phyloP scores from a whole-genome alignment of 2,329 filamentous ascomycete species.

The Fusarium stilboides region DNA sequence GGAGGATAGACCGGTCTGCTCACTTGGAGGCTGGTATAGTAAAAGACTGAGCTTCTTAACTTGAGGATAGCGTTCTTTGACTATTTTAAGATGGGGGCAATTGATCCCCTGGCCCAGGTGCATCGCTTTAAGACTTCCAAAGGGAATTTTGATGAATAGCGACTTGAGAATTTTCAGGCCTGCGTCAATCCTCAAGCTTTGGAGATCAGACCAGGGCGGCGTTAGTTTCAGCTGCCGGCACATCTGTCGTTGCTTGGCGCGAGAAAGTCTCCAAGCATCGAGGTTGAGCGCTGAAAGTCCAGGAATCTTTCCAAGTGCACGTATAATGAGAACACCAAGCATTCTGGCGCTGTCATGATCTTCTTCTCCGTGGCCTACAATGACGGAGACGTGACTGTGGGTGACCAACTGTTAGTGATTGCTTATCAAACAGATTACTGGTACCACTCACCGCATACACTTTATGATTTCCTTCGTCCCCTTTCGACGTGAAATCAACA shows the following conservation, averaged over 20 bases:
- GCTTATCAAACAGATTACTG: neutral
- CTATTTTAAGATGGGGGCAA: neutral
- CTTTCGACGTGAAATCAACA: neutral
- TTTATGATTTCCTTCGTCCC: neutral
- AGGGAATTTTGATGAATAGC: no score
- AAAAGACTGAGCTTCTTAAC: neutral
- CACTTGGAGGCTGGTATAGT: neutral
- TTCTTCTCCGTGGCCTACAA: no score
- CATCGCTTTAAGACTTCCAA: neutral
- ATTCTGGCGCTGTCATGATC: no score
- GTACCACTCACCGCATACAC: neutral
- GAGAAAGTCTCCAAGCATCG: neutral
- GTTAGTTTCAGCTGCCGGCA: neutral
- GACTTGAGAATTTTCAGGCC: no score
- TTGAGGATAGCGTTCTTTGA: neutral
- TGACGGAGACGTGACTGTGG: no score
- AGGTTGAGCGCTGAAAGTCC: neutral
- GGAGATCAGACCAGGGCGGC: neutral
- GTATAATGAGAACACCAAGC: neutral
- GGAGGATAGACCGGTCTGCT: no score
- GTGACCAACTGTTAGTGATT: no score
- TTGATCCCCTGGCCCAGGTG: neutral
- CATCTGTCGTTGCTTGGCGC: neutral
- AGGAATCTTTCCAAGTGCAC: neutral
- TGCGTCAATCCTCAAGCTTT: neutral